A percentile compares a stretch with the other conserved stretches of the same genome.
phyloP scores from a whole-genome alignment of 1,284 basidiomycete species.

The Caloboletus firmus region DNA sequence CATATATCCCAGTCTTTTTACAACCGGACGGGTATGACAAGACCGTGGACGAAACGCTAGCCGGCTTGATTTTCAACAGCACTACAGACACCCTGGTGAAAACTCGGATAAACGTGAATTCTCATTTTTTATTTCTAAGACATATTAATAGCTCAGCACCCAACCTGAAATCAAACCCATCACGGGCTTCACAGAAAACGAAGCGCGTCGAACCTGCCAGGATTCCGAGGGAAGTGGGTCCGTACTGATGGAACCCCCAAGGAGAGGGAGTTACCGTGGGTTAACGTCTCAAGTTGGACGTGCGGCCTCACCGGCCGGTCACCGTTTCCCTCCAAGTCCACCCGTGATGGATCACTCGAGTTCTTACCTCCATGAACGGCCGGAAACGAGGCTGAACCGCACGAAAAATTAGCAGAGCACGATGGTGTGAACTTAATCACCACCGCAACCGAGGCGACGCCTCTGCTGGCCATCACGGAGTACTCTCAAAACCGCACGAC shows the following conservation, averaged over 20 bases:
- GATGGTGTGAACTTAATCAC: slow-evolving; percentile 60
- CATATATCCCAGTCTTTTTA: neutral
- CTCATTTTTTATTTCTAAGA: neutral
- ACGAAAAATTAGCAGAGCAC: slow-evolving; percentile 62
- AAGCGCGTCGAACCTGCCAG: slow-evolving; percentile 38
- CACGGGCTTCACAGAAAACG: neutral
- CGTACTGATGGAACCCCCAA: slow-evolving; percentile 66
- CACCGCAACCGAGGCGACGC: slow-evolving; percentile 60
- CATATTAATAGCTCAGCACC: slow-evolving; percentile 52
- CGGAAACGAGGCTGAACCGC: slow-evolving; percentile 61
- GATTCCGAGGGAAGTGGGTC: slow-evolving; percentile 59
- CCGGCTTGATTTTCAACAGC: slow-evolving; percentile 51
- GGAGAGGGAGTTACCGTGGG: neutral
- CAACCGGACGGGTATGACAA: no score
- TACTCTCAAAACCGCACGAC: neutral
- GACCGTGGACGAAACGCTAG: slow-evolving; percentile 59
- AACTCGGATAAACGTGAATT: neutral
- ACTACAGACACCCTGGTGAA: no score
- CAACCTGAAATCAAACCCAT: slow-evolving; percentile 31
- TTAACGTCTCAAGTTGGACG: neutral
- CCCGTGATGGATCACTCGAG: neutral
- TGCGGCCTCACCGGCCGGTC: slow-evolving; percentile 49
- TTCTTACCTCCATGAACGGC: slow-evolving; percentile 49
- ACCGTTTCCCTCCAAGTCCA: slow-evolving; percentile 61
- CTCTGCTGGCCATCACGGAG: slow-evolving; percentile 25